A percentile compares a stretch with the other conserved stretches of the same genome.
Evolutionary conservation across 345 rosid genomes (phyloP).

Genomic region (Toxicodendron radicans): DNA sequence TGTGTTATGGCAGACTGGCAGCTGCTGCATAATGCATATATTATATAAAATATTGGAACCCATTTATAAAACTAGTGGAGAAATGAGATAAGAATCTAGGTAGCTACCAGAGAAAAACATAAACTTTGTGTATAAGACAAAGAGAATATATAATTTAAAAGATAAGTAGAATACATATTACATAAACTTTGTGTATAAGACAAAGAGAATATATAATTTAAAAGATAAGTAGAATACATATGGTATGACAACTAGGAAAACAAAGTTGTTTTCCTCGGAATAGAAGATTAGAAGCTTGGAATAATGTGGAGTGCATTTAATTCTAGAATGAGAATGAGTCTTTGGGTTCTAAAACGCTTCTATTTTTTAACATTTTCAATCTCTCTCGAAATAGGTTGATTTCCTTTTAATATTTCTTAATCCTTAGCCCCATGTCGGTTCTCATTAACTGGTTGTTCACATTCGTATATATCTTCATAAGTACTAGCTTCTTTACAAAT

Average conservation of each 20-base stretch:
- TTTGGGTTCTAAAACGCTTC: constrained; percentile 37
- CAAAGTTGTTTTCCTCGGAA: constrained; percentile 38
- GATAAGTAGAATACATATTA: no score
- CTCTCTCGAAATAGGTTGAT: constrained; percentile 34
- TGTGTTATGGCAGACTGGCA: no score
- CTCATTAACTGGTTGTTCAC: constrained; percentile 35
- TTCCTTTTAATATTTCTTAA: constrained; percentile 30
- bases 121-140: no score
- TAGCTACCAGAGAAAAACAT: neutral
- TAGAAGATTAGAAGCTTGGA: constrained; percentile 56
- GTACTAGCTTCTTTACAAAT: neutral
- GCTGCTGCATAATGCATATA: no score
- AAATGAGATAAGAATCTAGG: constrained; percentile 13
- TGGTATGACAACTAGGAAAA: constrained; percentile 40
- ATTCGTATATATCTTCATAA: no score
- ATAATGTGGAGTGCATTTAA: constrained; percentile 68
- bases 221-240: neutral
- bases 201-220: neutral
- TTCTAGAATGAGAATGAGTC: constrained; percentile 43
- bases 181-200: constrained; percentile 22
- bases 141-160: no score
- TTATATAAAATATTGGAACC: no score
- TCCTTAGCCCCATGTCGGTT: constrained; percentile 53
- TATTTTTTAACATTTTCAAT: constrained; percentile 28
- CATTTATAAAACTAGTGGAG: no score